Conservation (phyloP, 768 basidiomycete species). For the Boletus vinaceobasis region DNA sequence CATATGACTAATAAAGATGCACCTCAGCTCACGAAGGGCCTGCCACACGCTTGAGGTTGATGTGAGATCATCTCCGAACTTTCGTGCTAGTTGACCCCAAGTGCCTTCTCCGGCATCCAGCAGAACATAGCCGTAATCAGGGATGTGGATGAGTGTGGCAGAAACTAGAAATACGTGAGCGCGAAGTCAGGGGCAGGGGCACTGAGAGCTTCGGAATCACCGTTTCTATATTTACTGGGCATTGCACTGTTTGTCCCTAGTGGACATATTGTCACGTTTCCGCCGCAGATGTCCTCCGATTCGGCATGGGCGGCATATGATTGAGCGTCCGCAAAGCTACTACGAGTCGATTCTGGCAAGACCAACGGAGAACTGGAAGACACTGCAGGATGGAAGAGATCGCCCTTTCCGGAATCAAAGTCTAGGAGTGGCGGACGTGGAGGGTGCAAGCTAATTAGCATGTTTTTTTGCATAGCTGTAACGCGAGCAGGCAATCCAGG, state of each 20-base stretch:
- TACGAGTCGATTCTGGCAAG: slow-evolving; percentile 30
- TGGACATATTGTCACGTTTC: slow-evolving; percentile 66
- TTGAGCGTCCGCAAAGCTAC: slow-evolving; percentile 40
- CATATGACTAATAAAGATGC: slow-evolving; percentile 85
- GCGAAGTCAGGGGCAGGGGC: background rate
- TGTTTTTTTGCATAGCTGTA: slow-evolving; percentile 39
- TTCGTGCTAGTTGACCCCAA: slow-evolving; percentile 80
- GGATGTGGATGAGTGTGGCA: slow-evolving; percentile 73
- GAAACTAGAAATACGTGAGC: slow-evolving; percentile 48
- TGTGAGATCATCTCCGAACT: slow-evolving; percentile 55
- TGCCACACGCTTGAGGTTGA: slow-evolving; percentile 45
- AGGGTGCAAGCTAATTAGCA: slow-evolving; percentile 47
- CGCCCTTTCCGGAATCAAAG: slow-evolving; percentile 22
- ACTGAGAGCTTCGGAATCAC: slow-evolving; percentile 37
- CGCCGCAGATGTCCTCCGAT: slow-evolving; percentile 38
- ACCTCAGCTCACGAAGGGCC: slow-evolving; percentile 65
- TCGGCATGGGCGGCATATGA: background rate
- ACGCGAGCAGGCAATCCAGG: slow-evolving; percentile 49
- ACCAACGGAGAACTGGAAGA: slow-evolving; percentile 10
- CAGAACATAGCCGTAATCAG: slow-evolving; percentile 68
- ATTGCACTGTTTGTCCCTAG: slow-evolving; percentile 88
- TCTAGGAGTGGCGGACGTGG: slow-evolving; percentile 39
- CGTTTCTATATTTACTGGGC: slow-evolving; percentile 85
- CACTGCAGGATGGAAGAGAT: slow-evolving; percentile 31
- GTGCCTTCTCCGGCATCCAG: slow-evolving; percentile 92